Evolutionary conservation across 192 early-diverging fungal genomes (phyloP).

Genomic region (Hyaloraphidium curvatum): DNA sequence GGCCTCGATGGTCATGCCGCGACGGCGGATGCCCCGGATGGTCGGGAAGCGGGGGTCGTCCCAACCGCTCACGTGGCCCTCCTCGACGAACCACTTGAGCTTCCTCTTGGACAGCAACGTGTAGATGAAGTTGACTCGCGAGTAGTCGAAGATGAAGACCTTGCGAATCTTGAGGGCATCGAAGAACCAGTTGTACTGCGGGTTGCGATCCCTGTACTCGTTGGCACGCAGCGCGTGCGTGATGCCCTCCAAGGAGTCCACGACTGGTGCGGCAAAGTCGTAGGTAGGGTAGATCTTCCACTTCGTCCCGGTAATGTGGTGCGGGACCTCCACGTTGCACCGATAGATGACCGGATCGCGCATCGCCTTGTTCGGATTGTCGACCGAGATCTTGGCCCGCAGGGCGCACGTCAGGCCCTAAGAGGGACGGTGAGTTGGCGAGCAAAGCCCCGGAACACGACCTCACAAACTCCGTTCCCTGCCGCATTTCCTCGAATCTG

Average conservation of each 20-base stretch:
- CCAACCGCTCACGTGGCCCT: slow-evolving; percentile 67
- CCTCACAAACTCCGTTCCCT: slow-evolving; percentile 51
- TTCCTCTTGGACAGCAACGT: slow-evolving; percentile 97
- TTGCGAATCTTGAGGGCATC: slow-evolving; percentile 63
- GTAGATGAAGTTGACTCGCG: slow-evolving; percentile 80
- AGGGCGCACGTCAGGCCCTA: slow-evolving; percentile 63
- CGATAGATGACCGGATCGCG: slow-evolving; percentile 96
- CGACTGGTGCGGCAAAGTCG: slow-evolving; percentile 94
- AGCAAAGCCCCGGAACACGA: background rate
- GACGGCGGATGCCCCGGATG: slow-evolving; percentile 60
- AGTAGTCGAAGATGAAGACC: slow-evolving; percentile 88
- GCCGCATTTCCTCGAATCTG: slow-evolving; percentile 81
- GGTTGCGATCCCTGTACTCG: slow-evolving; percentile 96
- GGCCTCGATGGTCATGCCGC: slow-evolving; percentile 96
- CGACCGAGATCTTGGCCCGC: slow-evolving; percentile 86
- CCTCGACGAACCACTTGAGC: slow-evolving; percentile 86
- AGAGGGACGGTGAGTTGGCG: background rate
- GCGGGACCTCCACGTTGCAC: slow-evolving; percentile 60
- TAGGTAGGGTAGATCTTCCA: slow-evolving; percentile 99
- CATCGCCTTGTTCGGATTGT: slow-evolving; percentile 74
- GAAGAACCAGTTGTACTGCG: slow-evolving; percentile 93
- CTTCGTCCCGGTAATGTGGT: slow-evolving; percentile 71
- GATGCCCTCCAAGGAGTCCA: slow-evolving; percentile 91
- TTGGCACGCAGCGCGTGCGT: slow-evolving; percentile 92
- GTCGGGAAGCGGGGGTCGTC: slow-evolving; percentile 72